Conservation (phyloP, 495 filamentous ascomycete species). For the Xylaria flabelliformis region DNA sequence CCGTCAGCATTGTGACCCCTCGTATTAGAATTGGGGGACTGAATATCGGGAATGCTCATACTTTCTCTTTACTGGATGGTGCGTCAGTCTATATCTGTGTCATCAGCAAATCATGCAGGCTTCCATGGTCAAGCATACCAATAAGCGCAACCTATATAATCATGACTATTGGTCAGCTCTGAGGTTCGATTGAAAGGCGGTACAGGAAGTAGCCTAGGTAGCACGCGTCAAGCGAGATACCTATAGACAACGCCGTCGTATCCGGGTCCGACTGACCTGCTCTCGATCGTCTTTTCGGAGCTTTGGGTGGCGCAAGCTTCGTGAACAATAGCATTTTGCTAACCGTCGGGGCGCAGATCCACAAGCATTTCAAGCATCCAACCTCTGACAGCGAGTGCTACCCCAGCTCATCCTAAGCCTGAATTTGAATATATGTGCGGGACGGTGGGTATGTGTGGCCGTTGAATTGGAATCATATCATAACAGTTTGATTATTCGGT, state of each 20-base stretch:
- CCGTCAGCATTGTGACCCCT: slow-evolving; percentile 28
- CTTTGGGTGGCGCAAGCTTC: slow-evolving; percentile 61
- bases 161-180: slow-evolving; percentile 31
- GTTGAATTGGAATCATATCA: slow-evolving; percentile 12
- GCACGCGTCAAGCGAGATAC: background rate
- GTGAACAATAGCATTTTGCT: slow-evolving; percentile 64
- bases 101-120: slow-evolving; percentile 12
- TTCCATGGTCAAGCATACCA: slow-evolving; percentile 54
- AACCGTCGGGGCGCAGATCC: slow-evolving; percentile 19
- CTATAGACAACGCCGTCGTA: background rate
- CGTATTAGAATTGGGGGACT: background rate
- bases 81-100: slow-evolving; percentile 29
- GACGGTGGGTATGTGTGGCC: slow-evolving; percentile 4
- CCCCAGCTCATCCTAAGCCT: slow-evolving; percentile 1
- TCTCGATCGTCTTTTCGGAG: slow-evolving; percentile 66
- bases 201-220: slow-evolving; percentile 8
- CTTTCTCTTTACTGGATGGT: slow-evolving; percentile 56
- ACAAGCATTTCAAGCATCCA: slow-evolving; percentile 19
- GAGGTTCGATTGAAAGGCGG: background rate
- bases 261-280: slow-evolving; percentile 56
- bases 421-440: slow-evolving; percentile 5
- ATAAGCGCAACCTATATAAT: slow-evolving; percentile 58
- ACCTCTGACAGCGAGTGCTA: slow-evolving; percentile 4
- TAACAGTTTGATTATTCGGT: slow-evolving; percentile 4
- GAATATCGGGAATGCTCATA: slow-evolving; percentile 29